Evolutionary conservation across 2,329 filamentous ascomycete species (phyloP), one percentile per base, ranked within the genome.

Genomic region (Tolypocladium album): DNA sequence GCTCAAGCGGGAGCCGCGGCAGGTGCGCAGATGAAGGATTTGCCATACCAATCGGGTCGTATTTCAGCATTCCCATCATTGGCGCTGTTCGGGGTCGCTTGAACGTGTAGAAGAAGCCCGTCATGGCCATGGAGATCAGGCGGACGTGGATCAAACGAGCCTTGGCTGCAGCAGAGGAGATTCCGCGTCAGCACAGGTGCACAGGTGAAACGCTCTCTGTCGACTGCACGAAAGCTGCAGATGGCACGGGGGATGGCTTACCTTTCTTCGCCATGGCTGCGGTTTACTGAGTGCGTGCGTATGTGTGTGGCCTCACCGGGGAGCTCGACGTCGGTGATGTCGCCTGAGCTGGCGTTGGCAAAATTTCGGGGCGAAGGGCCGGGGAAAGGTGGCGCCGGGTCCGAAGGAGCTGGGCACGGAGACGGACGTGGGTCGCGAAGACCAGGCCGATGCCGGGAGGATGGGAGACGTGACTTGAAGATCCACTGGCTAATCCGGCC

Each of bases 71-170:
- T 79, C 92, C 95, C 77, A 99, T 84, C 60, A 95, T 92, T 53
- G 88, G 82, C 64, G 92, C 82, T 38, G 84, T 83, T 67, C 94
- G 88, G 15, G 92, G 92, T 61, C 95, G 87, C 67, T 88, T 82
- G 75, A 96, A 86, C 59, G 91, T 95, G 76, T 93, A 92, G 82
- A 93, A 99, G 83, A 92, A 99, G 70, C 94, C 94, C 34, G 94
- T 99, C 88, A 96, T 88, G 73, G 94, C 94, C 94, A 99, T 99
- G 64, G 92, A 96, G 74, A 99, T 81, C 67, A 99, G 88, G 73
- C 94, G 92, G 74, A 97, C 93, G 72, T 90, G 85, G 73, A 99
- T 88, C 66, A 93, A 88, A 74, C 95, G 91, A 71, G 92, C 90
- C 82, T 97, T 97, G 63, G 82, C 91, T 95, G 73, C 45, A 62